phyloP scores from a whole-genome alignment of 352 stramenopile genomes.

The Pythium utonaiense region DNA sequence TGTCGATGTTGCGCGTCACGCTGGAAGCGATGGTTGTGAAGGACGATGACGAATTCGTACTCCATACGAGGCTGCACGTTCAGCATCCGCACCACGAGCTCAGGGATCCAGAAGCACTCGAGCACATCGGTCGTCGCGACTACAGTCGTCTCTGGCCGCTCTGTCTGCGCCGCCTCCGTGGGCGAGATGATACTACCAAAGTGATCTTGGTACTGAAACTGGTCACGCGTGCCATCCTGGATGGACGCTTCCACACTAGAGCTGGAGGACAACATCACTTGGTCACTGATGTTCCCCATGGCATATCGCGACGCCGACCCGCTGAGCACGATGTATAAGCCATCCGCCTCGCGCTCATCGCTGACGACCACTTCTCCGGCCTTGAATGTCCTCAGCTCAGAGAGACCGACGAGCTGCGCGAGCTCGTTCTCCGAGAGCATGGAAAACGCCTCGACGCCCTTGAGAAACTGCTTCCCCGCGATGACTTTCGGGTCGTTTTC shows the following conservation, averaged over 20 bases:
- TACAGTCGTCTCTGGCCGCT: slow-evolving; percentile 30
- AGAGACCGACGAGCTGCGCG: slow-evolving; percentile 43
- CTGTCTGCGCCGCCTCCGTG: slow-evolving; percentile 25
- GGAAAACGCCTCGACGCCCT: slow-evolving; percentile 49
- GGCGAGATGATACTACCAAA: slow-evolving; percentile 48
- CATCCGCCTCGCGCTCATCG: slow-evolving; percentile 44
- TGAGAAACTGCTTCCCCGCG: slow-evolving; percentile 52
- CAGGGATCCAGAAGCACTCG: slow-evolving; percentile 54
- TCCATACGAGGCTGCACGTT: slow-evolving; percentile 58
- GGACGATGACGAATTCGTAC: slow-evolving; percentile 51
- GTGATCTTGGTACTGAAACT: slow-evolving; percentile 53
- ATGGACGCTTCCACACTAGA: neutral
- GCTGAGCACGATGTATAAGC: slow-evolving; percentile 53
- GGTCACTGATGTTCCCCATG: slow-evolving; percentile 2
- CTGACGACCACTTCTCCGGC: slow-evolving; percentile 38
- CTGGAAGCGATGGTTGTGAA: slow-evolving; percentile 34
- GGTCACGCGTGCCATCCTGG: slow-evolving; percentile 27
- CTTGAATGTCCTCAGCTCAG: slow-evolving; percentile 37
- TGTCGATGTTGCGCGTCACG: slow-evolving; percentile 24
- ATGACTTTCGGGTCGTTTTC: slow-evolving; percentile 46
- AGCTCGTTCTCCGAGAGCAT: slow-evolving; percentile 55
- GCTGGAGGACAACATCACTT: neutral
- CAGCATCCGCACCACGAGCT: slow-evolving; percentile 52
- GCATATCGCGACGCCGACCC: slow-evolving; percentile 33
- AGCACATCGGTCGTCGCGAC: slow-evolving; percentile 33